phyloP scores from a whole-genome alignment of 2,329 filamentous ascomycete species.

The Knufia petricola region DNA sequence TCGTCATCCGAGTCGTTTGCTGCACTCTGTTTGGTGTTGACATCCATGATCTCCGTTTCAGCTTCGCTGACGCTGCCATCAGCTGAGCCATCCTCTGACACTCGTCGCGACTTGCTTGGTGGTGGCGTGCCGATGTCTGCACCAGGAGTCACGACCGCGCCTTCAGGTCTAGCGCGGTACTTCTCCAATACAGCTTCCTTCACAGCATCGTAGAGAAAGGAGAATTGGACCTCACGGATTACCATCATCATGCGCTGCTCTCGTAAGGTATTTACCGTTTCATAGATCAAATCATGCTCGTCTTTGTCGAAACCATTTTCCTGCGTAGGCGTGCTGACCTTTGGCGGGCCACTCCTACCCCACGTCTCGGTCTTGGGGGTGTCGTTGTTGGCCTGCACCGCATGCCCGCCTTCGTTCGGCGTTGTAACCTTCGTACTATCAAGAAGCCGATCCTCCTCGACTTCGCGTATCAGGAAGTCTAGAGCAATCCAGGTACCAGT shows the following conservation, averaged over 20 bases:
- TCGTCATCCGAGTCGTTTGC: constrained; percentile 11
- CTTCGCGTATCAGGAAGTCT: constrained; percentile 79
- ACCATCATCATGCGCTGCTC: constrained; percentile 94
- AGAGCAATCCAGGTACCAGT: constrained; percentile 93
- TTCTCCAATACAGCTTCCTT: constrained; percentile 63
- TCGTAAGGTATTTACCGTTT: constrained; percentile 69
- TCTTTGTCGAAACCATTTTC: constrained; percentile 27
- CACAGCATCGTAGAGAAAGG: constrained; percentile 82
- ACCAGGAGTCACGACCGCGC: constrained; percentile 9
- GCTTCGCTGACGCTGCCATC: constrained; percentile 12
- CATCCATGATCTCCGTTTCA: constrained; percentile 20
- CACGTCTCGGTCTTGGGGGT: constrained; percentile 12
- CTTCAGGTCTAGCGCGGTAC: constrained; percentile 32
- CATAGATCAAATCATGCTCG: constrained; percentile 59
- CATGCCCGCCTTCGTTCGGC: neutral
- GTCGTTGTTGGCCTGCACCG: neutral
- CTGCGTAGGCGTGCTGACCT: constrained; percentile 24
- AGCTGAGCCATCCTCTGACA: neutral
- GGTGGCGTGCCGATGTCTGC: neutral
- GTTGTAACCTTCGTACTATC: constrained; percentile 9
- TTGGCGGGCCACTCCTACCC: constrained; percentile 22
- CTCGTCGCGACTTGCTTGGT: neutral
- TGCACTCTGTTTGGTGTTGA: constrained; percentile 7
- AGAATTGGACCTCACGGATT: constrained; percentile 72
- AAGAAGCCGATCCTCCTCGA: constrained; percentile 62